Base-by-base conservation (phyloP, 306 rosid genomes). In the Cucurbita moschata region DNA sequence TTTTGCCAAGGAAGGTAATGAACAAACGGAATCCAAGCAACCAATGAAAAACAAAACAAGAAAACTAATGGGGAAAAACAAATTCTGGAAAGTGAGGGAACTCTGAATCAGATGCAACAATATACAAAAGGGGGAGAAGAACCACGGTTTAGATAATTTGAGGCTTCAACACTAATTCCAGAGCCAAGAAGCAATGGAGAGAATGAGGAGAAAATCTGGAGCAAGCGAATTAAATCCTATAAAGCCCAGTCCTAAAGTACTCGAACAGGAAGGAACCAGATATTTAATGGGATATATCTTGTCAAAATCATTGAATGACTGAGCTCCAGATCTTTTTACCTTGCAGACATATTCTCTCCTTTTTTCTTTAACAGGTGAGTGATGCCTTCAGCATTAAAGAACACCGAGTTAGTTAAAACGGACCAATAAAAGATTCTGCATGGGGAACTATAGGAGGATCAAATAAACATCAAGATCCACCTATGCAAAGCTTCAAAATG, bases 371-470 rank as follows among this genome's bases (percentile, higher is more conserved):
- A 89, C 90, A 73, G 97, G 97, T 88, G 99, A 89, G 80, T 83
- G 99, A 82, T 84, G 96, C 99, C 99, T 94, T 94, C 99, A 94
- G 95, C 86, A 91, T 86, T 87, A 89, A 88, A 94, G 92, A 91
- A 88, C 90, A 94, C 82, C 81, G 75, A 82, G 97, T 94, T 90
- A 92, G 98, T 86, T 79, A 86, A 66, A 91, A 81, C 63, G 81
- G 90, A 61, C 72, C 73, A 89, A 77, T 86, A 90, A 86, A 88
- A 82, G 96, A 88, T 85, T 91, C 90, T 81, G 86, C 83, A 85
- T 86, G 83, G 77, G 84, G 92, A 86, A 93, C 88, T 82, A 84
- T 83, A 81, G 87, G 81, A 88, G 85, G 92, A 79, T 88, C 83
- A 88, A 88, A 84, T 81, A 80, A 83, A 86, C 90, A 92, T 87